Evolutionary conservation across 2,329 filamentous ascomycete genomes (phyloP), one percentile per base, ranked within the genome.

Genomic region (Zelopaecilomyces penicillatus): DNA sequence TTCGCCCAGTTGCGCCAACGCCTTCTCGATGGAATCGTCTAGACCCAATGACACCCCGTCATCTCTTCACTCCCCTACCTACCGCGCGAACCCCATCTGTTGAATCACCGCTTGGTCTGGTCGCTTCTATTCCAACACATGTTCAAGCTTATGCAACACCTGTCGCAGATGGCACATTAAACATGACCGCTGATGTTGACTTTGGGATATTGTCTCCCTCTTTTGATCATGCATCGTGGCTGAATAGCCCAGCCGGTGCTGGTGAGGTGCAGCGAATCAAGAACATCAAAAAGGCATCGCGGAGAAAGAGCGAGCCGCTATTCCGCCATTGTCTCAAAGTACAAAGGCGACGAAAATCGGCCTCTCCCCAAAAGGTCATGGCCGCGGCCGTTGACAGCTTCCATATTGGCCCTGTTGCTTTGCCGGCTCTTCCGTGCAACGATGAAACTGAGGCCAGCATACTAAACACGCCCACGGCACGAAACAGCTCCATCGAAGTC

Each of bases 261-360:
- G 51, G 44, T 2, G 52, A 56, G 33, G 48, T 54, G 27, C 48
- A 50, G 19, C 52, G 56, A n/a, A 54, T 54, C 26, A 48, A 49
- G 43, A 52, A 50, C 28, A 41, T 53, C 26, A 59, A 53, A 32
- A 45, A 52, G 19, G 45, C 47, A 7, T 52, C 52, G 9, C 61
- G 62, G n/a, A 53, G 63, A 31, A 59, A 54, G 30, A 66, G 63
- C 37, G 63, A 66, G 45, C 63, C 63, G 27, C 51, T 65, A 26
- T 39, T 61, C n/a, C 58, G 57, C 31, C 43, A 56, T 51, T 41
- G 50, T 44, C 35, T 43, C 54, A 41, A 45, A 46, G 5, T 54
- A 50, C 41, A 46, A 39, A 47, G 53, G 3, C 58, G 57, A 12
- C 58, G 60, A 19, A 52, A 50, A 11, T 62, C 60, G 6, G 43